Evolutionary conservation across 495 filamentous ascomycete species (phyloP), one percentile per base, ranked within the genome.

Genomic region (Astrothelium subdiscretum): DNA sequence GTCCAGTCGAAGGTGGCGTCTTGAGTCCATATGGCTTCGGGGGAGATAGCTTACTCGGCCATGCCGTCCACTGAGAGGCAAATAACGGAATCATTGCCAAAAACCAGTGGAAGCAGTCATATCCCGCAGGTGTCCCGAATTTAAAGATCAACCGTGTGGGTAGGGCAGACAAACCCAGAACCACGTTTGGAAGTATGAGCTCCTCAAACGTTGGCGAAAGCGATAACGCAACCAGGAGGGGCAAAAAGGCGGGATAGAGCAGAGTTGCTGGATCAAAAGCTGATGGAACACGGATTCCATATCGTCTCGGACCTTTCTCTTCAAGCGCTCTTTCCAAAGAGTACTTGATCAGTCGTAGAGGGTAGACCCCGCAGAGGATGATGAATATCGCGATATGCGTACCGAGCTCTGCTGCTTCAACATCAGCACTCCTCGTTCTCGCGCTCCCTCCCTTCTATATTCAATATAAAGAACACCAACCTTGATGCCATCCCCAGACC

Each of bases 221-320:
- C 18, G 91, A 87, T 4, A 94, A 72, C 3, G 94, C 86, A 38
- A 95, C 86, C 22, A 90, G 78, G 8, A 94, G 67, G 1, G 94
- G 90, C 8, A 96, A 78, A 0, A 87, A 65, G 0, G 85, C 77
- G 1, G 94, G 95, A 68, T 97, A 98, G 22, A 98, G 77, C 10
- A 97, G 75, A 5, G 94, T 90, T 18, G 94, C 94, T 1, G 91
- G 94, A 69, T 98, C 94, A 71, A 97, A 96, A 29, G 80, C 77
- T 13, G 84, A 69, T 0, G 90, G 89, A 20, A 95, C 76, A 52
- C 77, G 72, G 82, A 74, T 73, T 29, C 48, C 48, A 54, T 54
- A 54, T 4, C 48, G 48, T 54, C 48, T 26, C 22, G 48, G 20
- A 6, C 48, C 48, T 15, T 24, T 5, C 29, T 54, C 48, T 4